Conservation (phyloP, 2,329 filamentous ascomycete species). For the Apiospora arundinis region DNA sequence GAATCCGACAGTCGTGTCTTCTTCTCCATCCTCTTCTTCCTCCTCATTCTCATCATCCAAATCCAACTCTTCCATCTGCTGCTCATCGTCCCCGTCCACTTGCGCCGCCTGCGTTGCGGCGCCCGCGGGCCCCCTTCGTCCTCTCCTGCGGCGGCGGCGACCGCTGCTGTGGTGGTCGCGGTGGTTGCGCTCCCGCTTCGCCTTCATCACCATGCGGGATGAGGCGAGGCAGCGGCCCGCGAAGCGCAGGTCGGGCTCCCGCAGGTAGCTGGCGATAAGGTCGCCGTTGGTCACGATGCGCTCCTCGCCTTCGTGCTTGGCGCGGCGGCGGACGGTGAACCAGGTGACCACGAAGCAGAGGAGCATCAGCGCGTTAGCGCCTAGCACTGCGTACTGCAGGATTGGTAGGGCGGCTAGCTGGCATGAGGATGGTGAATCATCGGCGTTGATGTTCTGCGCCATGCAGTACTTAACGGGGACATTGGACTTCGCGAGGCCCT, state of each 20-base stretch:
- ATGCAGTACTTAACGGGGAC: conserved; percentile 19
- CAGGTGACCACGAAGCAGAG: conserved; percentile 21
- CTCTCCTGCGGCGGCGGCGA: neutral
- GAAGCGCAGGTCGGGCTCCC: conserved; percentile 20
- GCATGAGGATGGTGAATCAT: neutral
- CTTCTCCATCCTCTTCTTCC: neutral
- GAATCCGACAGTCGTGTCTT: neutral
- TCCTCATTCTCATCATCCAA: neutral
- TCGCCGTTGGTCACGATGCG: conserved; percentile 24
- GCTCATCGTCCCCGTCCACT: neutral
- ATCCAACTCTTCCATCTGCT: neutral
- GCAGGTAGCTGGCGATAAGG: conserved; percentile 24
- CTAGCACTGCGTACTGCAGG: conserved; percentile 20
- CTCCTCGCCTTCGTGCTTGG: conserved; percentile 19
- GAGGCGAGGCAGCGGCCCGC: conserved; percentile 22
- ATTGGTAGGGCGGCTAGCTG: neutral
- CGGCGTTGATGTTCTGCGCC: neutral
- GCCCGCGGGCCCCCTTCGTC: neutral
- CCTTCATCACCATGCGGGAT: conserved; percentile 3
- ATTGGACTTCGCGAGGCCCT: conserved; percentile 17
- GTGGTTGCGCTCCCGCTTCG: neutral
- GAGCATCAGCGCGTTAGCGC: conserved; percentile 20
- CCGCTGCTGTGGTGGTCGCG: neutral
- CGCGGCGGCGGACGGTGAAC: neutral
- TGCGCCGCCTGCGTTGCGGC: neutral